Percentiles rank a stretch among this genome's conserved stretches.
phyloP scores from a whole-genome alignment of 139 green algal genomes.

The Volvox reticuliferus region DNA sequence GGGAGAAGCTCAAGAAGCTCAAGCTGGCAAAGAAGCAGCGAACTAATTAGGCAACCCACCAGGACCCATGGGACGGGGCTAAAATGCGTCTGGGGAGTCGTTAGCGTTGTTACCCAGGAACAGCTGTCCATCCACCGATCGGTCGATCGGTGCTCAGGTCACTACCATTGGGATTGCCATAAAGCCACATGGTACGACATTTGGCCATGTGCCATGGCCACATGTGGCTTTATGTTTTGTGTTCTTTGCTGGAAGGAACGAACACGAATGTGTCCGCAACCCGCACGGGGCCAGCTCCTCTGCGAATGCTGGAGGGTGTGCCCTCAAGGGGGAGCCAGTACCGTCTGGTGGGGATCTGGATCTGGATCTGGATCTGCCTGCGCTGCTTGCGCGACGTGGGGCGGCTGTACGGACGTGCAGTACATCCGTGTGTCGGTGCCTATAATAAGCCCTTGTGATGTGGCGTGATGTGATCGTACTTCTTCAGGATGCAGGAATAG shows the following conservation, averaged over 20 bases:
- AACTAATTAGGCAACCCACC: neutral
- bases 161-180: neutral
- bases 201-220: too few relatives aligned
- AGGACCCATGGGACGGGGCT: neutral
- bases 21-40: conserved; percentile 28
- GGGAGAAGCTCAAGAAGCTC: conserved; percentile 33
- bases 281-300: too few relatives aligned
- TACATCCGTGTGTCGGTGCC: neutral
- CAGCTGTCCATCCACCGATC: neutral
- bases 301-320: neutral
- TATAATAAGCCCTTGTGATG: neutral
- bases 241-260: neutral
- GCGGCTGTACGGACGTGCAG: neutral
- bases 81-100: neutral
- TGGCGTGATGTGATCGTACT: neutral
- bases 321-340: too few relatives aligned
- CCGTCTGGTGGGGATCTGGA: too few relatives aligned
- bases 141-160: neutral
- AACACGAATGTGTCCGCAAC: neutral
- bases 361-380: too few relatives aligned
- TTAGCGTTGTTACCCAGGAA: neutral
- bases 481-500: neutral
- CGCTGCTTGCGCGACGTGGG: neutral
- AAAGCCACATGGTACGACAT: too few relatives aligned
- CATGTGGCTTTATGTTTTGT: too few relatives aligned